Base-by-base conservation (phyloP, 2,329 filamentous ascomycete species). In the Aspergillus brunneoviolaceus region DNA sequence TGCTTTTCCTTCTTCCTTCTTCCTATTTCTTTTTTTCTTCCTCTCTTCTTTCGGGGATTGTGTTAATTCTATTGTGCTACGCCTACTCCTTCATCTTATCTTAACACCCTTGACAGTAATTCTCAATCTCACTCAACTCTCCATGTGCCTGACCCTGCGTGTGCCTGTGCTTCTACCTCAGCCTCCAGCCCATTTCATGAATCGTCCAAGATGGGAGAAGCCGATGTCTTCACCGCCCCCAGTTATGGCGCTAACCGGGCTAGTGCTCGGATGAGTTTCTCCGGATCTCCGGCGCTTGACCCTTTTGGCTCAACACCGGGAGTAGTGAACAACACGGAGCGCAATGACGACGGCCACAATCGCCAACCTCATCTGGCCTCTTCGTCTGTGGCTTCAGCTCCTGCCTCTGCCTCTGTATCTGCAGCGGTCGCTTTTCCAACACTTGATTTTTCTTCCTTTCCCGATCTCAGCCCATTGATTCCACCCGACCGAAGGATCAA, bases 271-370 rank as follows among this genome's bases (percentile, higher is more conserved):
- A 62, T 49, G 19, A 45, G 52, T 48, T 55, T 50, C 48, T 63
- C 68, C 64, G 66, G 61, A 35, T 47, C 51, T 64, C 65, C 66
- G 62, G 60, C 60, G 61, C 67, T 69, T 69, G 61, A 62, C 67
- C 61, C 55, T 53, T 66, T 65, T 60, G 55, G 66, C 27, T n/a
- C 45, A 19, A 31, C 42, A 19, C 29, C 39, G 48, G 52, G n/a
- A 42, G 47, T 42, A 33, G 53, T 52, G 39, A 50, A 42, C 47
- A n/a, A 55, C 49, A 19, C 47, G 42, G 42, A 55, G 42, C 42
- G 42, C 33, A 14, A 23, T 21, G 33, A 42, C 35, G 51, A 33
- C 42, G 25, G 12, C 23, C 53, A 29, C 27, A 29, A 23, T 47
- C 23, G 33, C 45, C 55, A 5, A 23, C 25, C 58, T 19, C 35